Percentiles rank a stretch among this genome's conserved stretches.
Evolutionary conservation across 2,329 filamentous ascomycete genomes (phyloP).

Genomic region (Rosellinia necatrix): DNA sequence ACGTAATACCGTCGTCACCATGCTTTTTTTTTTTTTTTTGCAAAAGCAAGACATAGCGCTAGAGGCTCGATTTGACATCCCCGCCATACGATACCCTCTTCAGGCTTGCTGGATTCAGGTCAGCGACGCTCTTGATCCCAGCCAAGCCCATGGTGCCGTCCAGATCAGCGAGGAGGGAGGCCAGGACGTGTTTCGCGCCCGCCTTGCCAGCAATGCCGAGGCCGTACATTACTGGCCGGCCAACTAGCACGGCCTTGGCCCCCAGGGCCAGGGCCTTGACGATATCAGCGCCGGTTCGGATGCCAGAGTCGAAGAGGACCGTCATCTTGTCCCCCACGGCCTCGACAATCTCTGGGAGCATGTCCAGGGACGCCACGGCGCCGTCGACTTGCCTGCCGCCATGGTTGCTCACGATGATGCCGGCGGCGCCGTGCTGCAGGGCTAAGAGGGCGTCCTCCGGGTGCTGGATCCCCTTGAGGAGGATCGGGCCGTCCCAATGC

Average conservation of each 20-base stretch:
- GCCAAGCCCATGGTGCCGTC: conserved; percentile 38
- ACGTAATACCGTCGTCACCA: neutral
- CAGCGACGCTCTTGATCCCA: conserved; percentile 44
- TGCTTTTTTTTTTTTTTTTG: neutral
- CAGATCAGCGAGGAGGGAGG: conserved; percentile 36
- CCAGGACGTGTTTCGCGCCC: conserved; percentile 36
- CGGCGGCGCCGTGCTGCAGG: conserved; percentile 31
- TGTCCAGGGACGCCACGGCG: conserved; percentile 57
- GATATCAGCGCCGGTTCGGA: conserved; percentile 64
- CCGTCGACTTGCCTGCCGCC: conserved; percentile 63
- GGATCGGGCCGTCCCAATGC: conserved; percentile 39
- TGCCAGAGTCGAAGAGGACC: conserved; percentile 65
- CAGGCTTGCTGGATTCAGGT: conserved; percentile 44
- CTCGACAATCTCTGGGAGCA: conserved; percentile 64
- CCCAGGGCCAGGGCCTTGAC: conserved; percentile 59
- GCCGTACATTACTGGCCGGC: conserved; percentile 60
- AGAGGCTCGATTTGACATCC: conserved; percentile 42
- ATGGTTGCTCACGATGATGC: conserved; percentile 62
- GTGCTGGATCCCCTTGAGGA: conserved; percentile 43
- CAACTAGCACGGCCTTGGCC: conserved; percentile 62
- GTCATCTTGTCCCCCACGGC: conserved; percentile 63
- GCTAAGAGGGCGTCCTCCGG: conserved; percentile 36
- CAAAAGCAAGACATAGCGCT: neutral
- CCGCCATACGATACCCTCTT: conserved; percentile 42
- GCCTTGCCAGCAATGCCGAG: conserved; percentile 37